phyloP scores from a whole-genome alignment of 495 filamentous ascomycete genomes.

The Penicillium tannophilum region DNA sequence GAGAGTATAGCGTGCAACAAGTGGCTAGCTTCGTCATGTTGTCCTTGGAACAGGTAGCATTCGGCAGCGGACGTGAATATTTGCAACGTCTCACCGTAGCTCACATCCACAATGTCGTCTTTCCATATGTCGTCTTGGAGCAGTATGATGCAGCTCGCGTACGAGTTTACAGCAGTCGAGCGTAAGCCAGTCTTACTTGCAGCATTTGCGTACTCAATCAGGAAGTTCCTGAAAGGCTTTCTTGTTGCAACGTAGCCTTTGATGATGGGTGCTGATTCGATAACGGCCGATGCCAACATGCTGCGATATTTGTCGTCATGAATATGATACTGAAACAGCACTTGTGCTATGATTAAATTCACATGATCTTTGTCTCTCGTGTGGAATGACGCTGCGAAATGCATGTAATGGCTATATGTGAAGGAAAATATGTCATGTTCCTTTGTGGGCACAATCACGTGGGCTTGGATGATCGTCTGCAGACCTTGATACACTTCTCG shows the following conservation, averaged over 20 bases:
- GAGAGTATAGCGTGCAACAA: slow-evolving; percentile 7
- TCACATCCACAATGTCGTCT: slow-evolving; percentile 4
- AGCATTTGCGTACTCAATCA: slow-evolving; percentile 7
- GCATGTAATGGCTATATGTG: slow-evolving; percentile 62
- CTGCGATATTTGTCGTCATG: slow-evolving; percentile 12
- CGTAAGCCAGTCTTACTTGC: slow-evolving; percentile 12
- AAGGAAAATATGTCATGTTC: slow-evolving; percentile 67
- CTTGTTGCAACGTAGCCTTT: background rate
- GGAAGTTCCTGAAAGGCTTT: background rate
- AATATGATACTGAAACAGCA: slow-evolving; percentile 5
- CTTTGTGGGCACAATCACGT: slow-evolving; percentile 63
- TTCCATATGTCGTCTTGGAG: slow-evolving; percentile 11
- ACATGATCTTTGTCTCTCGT: slow-evolving; percentile 45
- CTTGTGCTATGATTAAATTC: slow-evolving; percentile 5
- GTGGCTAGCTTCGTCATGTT: slow-evolving; percentile 5
- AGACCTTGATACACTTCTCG: slow-evolving; percentile 60
- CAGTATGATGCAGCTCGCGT: slow-evolving; percentile 6
- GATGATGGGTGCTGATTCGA: slow-evolving; percentile 9
- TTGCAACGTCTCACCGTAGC: slow-evolving; percentile 8
- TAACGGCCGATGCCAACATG: slow-evolving; percentile 9
- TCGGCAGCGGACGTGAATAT: slow-evolving; percentile 9
- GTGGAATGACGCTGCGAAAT: slow-evolving; percentile 62
- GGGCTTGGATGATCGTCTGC: slow-evolving; percentile 64
- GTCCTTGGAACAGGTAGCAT: slow-evolving; percentile 1
- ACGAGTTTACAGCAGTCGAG: slow-evolving; percentile 8